Evolutionary conservation across 768 basidiomycete genomes (phyloP).

Genomic region (Lentinula edodes): DNA sequence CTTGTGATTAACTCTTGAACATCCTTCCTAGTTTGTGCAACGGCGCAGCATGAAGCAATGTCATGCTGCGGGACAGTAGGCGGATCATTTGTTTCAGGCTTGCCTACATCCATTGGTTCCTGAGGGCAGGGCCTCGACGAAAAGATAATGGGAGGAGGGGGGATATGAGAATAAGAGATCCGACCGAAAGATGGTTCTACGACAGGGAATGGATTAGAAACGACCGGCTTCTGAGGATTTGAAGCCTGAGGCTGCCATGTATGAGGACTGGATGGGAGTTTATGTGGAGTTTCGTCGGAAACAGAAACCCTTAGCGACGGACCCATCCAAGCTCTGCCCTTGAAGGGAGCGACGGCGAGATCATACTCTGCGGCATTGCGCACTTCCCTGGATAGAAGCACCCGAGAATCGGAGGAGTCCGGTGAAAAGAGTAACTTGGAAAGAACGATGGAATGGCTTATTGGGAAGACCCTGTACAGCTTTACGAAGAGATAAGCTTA

Average conservation of each 20-base stretch:
- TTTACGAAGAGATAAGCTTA: slow-evolving; percentile 27
- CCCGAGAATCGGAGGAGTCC: slow-evolving; percentile 46
- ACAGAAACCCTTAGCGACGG: slow-evolving; percentile 61
- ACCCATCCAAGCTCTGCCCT: slow-evolving; percentile 46
- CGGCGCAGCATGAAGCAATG: slow-evolving; percentile 34
- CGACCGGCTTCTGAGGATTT: slow-evolving; percentile 1
- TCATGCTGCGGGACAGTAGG: slow-evolving; percentile 11
- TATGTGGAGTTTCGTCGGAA: slow-evolving; percentile 42
- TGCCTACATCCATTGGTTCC: slow-evolving; percentile 18
- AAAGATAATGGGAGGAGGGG: slow-evolving; percentile 30
- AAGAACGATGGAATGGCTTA: slow-evolving; percentile 53
- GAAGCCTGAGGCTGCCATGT: neutral
- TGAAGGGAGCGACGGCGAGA: slow-evolving; percentile 42
- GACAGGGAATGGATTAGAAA: slow-evolving; percentile 10
- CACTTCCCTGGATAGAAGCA: slow-evolving; percentile 59
- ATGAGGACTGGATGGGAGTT: slow-evolving; percentile 18
- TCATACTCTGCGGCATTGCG: slow-evolving; percentile 55
- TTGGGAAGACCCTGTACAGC: slow-evolving; percentile 69
- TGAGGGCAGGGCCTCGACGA: slow-evolving; percentile 20
- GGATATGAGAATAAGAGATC: slow-evolving; percentile 25
- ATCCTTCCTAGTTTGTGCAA: slow-evolving; percentile 42
- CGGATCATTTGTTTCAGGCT: slow-evolving; percentile 10
- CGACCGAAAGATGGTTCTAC: slow-evolving; percentile 9
- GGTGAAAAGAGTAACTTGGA: slow-evolving; percentile 69
- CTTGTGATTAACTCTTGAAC: slow-evolving; percentile 37